Evolutionary conservation across 305 asterid genomes (phyloP), one percentile per base, ranked within the genome.

Genomic region (Fraxinus sp.): DNA sequence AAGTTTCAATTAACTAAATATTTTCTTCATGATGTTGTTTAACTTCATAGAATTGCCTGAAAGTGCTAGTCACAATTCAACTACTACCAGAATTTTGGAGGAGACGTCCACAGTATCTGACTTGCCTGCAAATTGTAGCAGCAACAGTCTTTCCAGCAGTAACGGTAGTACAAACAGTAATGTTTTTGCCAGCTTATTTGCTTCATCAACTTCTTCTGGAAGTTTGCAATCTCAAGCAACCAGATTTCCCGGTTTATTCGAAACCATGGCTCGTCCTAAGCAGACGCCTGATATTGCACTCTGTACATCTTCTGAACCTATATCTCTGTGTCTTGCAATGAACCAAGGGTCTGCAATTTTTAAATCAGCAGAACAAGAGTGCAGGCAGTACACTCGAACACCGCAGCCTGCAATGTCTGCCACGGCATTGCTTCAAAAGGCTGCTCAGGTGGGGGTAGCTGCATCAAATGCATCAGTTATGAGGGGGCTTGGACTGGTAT

Each of bases 361-460:
- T 6, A 92, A 89, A 71, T 82, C 92, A 36, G 87, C 87, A 11
- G 95, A 92, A 59, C 97, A 90, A 87, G 97, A 92, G 32, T 90
- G 87, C 0, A 82, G 95, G 89, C 98, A 94, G 85, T 94, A 94
- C 73, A 89, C 92, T 26, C 88, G 89, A 0, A 80, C 91, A 24
- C 90, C 95, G 3, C 97, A 86, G 78, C 97, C 98, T 3, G 92
- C 94, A 6, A 88, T 95, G 89, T 94, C 98, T 2, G 98, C 98
- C 18, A 95, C 98, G 5, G 97, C 98, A 43, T 88, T 95, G 85
- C 90, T 95, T 16, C 98, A 93, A 76, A 95, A 92, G 90, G 98
- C 98, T 68, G 97, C 98, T 85, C 94, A 94, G 86, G 92, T 93
- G 89, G 97, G 97, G n/a, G 83, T 93, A 74, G 77, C 93, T 8